Conservation (phyloP, 176 grass and related monocot genomes). For the Pontederia paniculata region DNA sequence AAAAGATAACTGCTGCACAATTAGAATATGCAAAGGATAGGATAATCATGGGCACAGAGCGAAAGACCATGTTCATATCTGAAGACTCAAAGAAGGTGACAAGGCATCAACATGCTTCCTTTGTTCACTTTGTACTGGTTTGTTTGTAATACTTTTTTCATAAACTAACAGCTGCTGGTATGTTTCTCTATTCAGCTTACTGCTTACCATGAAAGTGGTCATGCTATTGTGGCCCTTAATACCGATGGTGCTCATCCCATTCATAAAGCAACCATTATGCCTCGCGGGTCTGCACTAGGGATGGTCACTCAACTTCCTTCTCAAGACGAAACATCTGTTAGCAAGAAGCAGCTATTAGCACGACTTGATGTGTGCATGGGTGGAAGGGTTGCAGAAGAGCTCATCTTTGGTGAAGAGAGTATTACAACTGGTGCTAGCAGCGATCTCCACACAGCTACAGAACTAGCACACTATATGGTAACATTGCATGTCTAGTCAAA, state of each 20-base stretch:
- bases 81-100: constrained; percentile 87
- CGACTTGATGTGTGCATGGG: constrained; percentile 99
- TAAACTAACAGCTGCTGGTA: constrained; percentile 3
- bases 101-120: not conserved
- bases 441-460: constrained; percentile 85
- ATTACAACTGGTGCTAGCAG: constrained; percentile 89
- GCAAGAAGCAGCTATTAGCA: constrained; percentile 91
- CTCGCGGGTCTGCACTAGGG: constrained; percentile 84
- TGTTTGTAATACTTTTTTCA: constrained; percentile 6
- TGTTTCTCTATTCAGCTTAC: constrained; percentile 49
- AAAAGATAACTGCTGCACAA: constrained; percentile 55
- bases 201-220: constrained; percentile 98
- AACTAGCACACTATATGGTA: constrained; percentile 99
- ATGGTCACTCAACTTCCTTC: constrained; percentile 97
- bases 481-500: constrained; percentile 11
- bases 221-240: constrained; percentile 96
- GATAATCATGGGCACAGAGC: constrained; percentile 96
- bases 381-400: constrained; percentile 89
- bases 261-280: constrained; percentile 96
- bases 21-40: constrained; percentile 97
- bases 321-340: constrained; percentile 95
- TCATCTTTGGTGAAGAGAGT: constrained; percentile 97
- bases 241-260: constrained; percentile 80
- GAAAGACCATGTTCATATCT: constrained; percentile 91
- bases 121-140: not conserved